Evolutionary conservation across 176 grass and related monocot genomes (phyloP), one percentile per base, ranked within the genome.

Genomic region (Otatea glauca): DNA sequence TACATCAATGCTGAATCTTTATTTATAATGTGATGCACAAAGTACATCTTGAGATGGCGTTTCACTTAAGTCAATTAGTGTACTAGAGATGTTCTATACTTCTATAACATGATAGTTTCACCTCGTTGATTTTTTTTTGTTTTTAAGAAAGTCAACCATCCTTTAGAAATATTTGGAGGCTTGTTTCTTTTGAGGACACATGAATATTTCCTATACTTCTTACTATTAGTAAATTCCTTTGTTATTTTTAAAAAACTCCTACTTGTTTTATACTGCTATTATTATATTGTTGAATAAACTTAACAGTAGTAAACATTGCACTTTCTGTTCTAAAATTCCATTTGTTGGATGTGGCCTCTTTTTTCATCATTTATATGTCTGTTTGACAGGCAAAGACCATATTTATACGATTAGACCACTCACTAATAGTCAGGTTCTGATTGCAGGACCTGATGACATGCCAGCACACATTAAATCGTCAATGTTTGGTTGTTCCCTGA

Each of bases 391-490:
- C 25, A 77, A 12, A 58, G 8, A 69, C 44, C 17, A 51, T 65
- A 55, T 77, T 44, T 73, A 76, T 63, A 83, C 88, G 49, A 37
- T 69, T 75, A 70, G 32, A 58, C 54, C 38, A 78, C 77, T 74
- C 34, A 44, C 47, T 74, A 89, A 91, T 85, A 79, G 27, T 79
- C 35, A 48, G 14, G 25, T 86, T 85, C 17, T 24, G 1, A 77
- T 82, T 86, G 83, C 85, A 98, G 96, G 96, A 86, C 91, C 93
- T 88, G 96, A 98, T 75, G 96, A 98, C 75, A 98, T 98, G 96
- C 96, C 96, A 8, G 96, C 96, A 43, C 96, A 98, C 90, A 98
- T 98, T 45, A 98, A 98, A 82, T 98, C 96, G 51, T 98, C 96
- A 7, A 98, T 98, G 93, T 98, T 98, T 86, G 96, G 96, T 61